Base-by-base conservation (phyloP, 805 yeast genomes). In the Allodekkera sacchari region DNA sequence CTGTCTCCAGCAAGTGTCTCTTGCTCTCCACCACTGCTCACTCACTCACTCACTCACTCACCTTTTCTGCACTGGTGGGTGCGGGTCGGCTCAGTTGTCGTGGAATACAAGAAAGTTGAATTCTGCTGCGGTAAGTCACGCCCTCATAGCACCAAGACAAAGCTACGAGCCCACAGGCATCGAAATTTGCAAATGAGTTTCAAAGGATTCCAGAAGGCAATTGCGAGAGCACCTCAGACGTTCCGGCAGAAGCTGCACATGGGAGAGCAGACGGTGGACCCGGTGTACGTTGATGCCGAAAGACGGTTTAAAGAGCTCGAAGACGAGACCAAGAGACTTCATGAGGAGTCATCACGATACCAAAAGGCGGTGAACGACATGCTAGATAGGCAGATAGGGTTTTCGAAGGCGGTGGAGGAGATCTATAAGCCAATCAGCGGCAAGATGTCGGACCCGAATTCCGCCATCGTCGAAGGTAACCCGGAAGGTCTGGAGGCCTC, bases 391-490 rank as follows among this genome's bases (percentile, higher is more conserved):
- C 98, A 92, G 57, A 80, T 89, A 43, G 96, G 89, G 37, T 92
- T 88, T 55, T 82, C 95, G n/a, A 81, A 80, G 50, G 89, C 94
- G 4, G 85, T 92, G 59, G 96, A 88, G 55, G 96, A 88, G 52
- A 82, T 92, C 38, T 92, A 87, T 63, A 85, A 89, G 59, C 98
- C 98, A 2, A 92, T 92, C 39, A 77, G 92, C 34, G 98, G 98
- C 26, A 77, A 87, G 39, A 65, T 83, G 53, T 77, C 92, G 11
- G 97, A 92, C 54, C 96, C 96, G 6, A 83, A 78, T 50, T 74
- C 92, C 6, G 58, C 84, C 3, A 71, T 75, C 28, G 88, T 88
- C 0, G 98, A 92, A 53, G 96, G 94, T 45, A 88, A 88, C 51
- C 96, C 96, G 4, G 94, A 92, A 32, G 98, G 97, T 45, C 85